phyloP scores from a whole-genome alignment of 1,284 basidiomycete species.

The Ganoderma leucocontextum region DNA sequence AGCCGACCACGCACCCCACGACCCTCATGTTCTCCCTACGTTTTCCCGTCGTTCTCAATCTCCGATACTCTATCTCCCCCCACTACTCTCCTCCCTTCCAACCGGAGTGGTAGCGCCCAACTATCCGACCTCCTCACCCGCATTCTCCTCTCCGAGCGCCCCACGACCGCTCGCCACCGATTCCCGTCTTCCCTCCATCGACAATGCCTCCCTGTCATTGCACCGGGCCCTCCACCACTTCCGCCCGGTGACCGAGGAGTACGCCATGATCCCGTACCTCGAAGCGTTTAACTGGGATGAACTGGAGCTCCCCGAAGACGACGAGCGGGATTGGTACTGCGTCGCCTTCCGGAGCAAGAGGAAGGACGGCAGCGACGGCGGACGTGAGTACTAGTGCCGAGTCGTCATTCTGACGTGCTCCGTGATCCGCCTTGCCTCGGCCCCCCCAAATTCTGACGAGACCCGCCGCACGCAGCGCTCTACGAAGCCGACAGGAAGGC shows the following conservation, averaged over 20 bases:
- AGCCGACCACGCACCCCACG: constrained; percentile 35
- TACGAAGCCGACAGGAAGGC: constrained; percentile 88
- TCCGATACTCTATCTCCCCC: constrained; percentile 81
- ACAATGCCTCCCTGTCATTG: constrained; percentile 82
- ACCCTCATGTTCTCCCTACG: constrained; percentile 69
- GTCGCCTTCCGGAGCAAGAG: constrained; percentile 89
- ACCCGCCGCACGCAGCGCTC: constrained; percentile 57
- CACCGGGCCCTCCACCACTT: constrained; percentile 88
- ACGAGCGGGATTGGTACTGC: constrained; percentile 89
- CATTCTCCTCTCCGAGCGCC: constrained; percentile 39
- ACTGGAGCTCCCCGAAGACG: constrained; percentile 68
- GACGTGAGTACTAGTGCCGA: constrained; percentile 54
- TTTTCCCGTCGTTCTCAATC: constrained; percentile 52
- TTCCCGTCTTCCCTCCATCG: constrained; percentile 83
- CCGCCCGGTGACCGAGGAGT: constrained; percentile 65
- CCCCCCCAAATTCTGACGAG: background rate
- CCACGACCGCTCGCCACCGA: constrained; percentile 65
- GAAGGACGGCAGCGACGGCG: constrained; percentile 71
- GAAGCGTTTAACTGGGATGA: constrained; percentile 91
- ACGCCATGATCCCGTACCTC: constrained; percentile 70
- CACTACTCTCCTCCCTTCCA: constrained; percentile 79
- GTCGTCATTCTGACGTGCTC: constrained; percentile 22
- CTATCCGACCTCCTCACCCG: constrained; percentile 33
- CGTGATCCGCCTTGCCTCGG: background rate
- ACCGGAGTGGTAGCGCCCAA: constrained; percentile 36